Conservation (phyloP, 192 early-diverging fungal species). For the Glomus cerebriforme region DNA sequence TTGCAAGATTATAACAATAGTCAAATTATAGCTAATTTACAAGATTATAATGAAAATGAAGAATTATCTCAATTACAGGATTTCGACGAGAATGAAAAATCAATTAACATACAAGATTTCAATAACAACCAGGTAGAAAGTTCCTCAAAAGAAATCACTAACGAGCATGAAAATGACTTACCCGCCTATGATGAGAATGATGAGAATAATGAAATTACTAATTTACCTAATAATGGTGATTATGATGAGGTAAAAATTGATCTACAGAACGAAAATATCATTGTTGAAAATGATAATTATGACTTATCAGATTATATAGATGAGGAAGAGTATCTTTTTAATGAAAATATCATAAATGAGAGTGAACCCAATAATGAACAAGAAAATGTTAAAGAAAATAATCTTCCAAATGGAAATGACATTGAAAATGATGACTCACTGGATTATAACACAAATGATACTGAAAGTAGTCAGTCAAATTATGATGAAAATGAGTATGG, state of each 20-base stretch:
- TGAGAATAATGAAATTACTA: too few relatives aligned
- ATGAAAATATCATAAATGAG: too few relatives aligned
- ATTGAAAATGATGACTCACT: too few relatives aligned
- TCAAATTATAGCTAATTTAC: too few relatives aligned
- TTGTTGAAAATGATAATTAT: neutral
- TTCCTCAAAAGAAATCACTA: neutral
- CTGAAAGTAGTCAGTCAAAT: neutral
- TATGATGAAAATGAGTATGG: neutral
- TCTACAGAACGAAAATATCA: neutral
- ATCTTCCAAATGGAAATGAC: too few relatives aligned
- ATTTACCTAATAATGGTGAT: too few relatives aligned
- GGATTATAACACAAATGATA: neutral
- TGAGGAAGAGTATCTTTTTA: too few relatives aligned
- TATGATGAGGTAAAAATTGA: neutral
- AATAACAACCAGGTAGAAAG: neutral
- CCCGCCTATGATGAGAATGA: neutral
- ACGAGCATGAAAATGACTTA: neutral
- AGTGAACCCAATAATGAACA: too few relatives aligned
- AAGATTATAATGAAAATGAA: neutral
- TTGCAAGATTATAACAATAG: neutral
- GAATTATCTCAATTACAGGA: neutral
- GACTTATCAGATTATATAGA: neutral
- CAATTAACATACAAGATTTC: neutral
- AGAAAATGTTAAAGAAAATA: too few relatives aligned
- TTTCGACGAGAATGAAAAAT: neutral